Conservation (phyloP, 2,329 filamentous ascomycete genomes). For the Kalaharituber pfeilii region DNA sequence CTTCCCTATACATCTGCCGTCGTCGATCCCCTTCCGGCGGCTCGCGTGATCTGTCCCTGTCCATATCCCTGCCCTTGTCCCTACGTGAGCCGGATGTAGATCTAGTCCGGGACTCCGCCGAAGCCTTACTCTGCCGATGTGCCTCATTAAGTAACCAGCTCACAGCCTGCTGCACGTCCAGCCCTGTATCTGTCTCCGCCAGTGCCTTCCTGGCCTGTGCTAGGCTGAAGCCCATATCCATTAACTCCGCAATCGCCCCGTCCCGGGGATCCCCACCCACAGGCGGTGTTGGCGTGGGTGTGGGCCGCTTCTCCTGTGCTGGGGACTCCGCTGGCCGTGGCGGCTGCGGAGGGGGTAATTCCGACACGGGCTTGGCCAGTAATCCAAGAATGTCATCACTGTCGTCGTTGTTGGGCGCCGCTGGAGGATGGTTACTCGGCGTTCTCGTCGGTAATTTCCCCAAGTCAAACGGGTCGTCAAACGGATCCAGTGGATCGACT, state of each 20-base stretch:
- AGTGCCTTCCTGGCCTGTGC: slow-evolving; percentile 70
- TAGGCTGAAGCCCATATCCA: slow-evolving; percentile 84
- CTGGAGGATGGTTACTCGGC: background rate
- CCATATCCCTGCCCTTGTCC: slow-evolving; percentile 4
- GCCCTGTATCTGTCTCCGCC: slow-evolving; percentile 58
- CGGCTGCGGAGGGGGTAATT: slow-evolving; percentile 37
- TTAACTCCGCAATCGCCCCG: slow-evolving; percentile 60
- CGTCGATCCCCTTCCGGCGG: background rate
- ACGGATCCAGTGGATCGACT: background rate
- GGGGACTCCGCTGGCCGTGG: slow-evolving; percentile 24
- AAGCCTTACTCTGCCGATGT: slow-evolving; percentile 59
- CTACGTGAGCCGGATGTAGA: background rate
- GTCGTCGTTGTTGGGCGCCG: slow-evolving; percentile 27
- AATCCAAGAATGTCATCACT: slow-evolving; percentile 51
- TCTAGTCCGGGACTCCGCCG: slow-evolving; percentile 24
- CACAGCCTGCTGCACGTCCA: slow-evolving; percentile 71
- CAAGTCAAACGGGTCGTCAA: background rate
- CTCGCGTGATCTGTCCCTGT: background rate
- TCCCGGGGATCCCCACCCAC: slow-evolving; percentile 22
- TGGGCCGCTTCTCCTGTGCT: slow-evolving; percentile 27
- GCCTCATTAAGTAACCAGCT: slow-evolving; percentile 83
- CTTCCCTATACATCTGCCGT: slow-evolving; percentile 16
- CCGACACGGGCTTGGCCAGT: slow-evolving; percentile 45
- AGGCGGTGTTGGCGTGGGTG: slow-evolving; percentile 29
- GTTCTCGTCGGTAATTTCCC: background rate